phyloP scores from a whole-genome alignment of 139 green algal species.

The Volvox africanus region DNA sequence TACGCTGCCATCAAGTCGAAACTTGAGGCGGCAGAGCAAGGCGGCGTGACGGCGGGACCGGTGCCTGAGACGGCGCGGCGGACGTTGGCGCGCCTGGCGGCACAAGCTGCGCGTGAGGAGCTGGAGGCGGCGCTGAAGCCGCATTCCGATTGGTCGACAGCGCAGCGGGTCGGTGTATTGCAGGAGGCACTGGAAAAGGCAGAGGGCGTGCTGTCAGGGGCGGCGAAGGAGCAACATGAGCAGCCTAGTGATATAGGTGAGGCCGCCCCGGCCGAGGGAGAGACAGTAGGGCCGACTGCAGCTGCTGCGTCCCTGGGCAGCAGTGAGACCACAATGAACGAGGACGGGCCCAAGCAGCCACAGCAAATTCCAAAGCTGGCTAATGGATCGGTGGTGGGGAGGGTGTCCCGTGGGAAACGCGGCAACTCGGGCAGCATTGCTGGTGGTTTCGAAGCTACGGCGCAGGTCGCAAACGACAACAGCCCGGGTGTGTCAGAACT shows the following conservation, averaged over 20 bases:
- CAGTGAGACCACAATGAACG: not conserved
- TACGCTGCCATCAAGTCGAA: conserved; percentile 52
- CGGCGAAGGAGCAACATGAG: conserved; percentile 8
- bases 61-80: conserved; percentile 22
- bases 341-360: not conserved
- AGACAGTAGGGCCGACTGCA: not conserved
- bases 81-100: conserved; percentile 48
- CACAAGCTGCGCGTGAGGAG: conserved; percentile 51
- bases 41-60: conserved; percentile 51
- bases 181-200: conserved; percentile 69
- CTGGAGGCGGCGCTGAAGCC: conserved; percentile 69
- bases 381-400: not conserved
- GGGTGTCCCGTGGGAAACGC: conserved; percentile 1
- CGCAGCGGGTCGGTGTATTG: conserved; percentile 52
- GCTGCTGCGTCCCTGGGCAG: not conserved
- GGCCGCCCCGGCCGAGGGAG: not conserved
- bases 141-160: conserved; percentile 54
- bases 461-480: not conserved
- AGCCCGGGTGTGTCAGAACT: not conserved
- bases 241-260: not conserved
- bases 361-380: conserved; percentile 7
- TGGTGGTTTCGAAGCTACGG: not conserved
- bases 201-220: conserved; percentile 56
- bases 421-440: conserved; percentile 1
- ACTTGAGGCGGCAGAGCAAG: conserved; percentile 68